Percentiles rank a stretch among this genome's conserved stretches.
Evolutionary conservation across 768 basidiomycete genomes (phyloP).

Genomic region (Lactarius indigo): DNA sequence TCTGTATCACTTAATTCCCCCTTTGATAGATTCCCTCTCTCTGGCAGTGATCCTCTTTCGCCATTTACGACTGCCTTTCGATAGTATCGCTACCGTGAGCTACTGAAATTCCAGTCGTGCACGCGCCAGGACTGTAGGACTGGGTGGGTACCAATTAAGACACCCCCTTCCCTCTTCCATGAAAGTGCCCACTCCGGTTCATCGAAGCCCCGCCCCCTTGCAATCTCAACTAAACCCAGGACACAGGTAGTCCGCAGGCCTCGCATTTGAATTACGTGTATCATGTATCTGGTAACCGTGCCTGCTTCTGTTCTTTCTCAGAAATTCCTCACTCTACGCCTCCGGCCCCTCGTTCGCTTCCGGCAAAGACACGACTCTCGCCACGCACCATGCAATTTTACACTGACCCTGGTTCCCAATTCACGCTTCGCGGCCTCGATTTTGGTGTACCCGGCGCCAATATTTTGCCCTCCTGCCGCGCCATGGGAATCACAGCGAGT

Average conservation of each 20-base stretch:
- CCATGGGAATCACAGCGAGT: constrained; percentile 18
- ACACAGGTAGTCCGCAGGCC: neutral
- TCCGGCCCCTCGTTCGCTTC: constrained; percentile 18
- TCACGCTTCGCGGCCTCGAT: constrained; percentile 26
- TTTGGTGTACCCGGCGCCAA: constrained; percentile 22
- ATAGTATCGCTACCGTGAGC: neutral
- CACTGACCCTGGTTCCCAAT: constrained; percentile 18
- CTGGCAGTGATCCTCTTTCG: neutral
- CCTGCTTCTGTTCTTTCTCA: constrained; percentile 15
- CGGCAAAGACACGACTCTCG: constrained; percentile 18
- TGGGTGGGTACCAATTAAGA: neutral
- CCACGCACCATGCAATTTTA: constrained; percentile 18
- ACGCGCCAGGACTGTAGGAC: neutral
- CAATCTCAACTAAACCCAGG: constrained; percentile 5
- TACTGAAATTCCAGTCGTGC: constrained; percentile 3
- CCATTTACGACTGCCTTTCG: no score
- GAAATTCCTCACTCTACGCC: constrained; percentile 2
- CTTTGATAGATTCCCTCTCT: neutral
- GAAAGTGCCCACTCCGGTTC: neutral
- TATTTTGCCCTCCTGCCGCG: constrained; percentile 21
- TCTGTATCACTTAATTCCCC: neutral
- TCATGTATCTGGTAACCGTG: constrained; percentile 19
- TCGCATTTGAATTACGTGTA: constrained; percentile 21
- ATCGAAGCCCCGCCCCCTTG: constrained; percentile 8
- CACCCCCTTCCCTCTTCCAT: neutral